Evolutionary conservation across 78 protist species (phyloP), one percentile per base, ranked within the genome.

Genomic region (Chrysochromulina tobinii): DNA sequence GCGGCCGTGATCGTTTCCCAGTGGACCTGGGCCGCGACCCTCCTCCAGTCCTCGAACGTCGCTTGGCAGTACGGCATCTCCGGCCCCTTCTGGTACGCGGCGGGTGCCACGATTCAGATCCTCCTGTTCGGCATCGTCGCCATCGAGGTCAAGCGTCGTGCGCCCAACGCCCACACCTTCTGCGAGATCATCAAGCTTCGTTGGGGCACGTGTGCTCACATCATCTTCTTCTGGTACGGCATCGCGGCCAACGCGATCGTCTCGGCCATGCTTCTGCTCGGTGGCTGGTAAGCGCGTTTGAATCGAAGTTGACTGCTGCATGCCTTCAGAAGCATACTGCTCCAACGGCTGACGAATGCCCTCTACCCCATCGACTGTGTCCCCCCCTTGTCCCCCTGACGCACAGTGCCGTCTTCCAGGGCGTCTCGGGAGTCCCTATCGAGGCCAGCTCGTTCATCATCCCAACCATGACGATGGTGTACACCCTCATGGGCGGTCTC

Each of bases 1-100:
- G 92, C 92, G n/a, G 9, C 88, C 4, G 87, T n/a, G 9, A 81
- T 90, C 81, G 93, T 90, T 5, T 90, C 93, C 27, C 53, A 59
- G 67, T 90, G 93, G 93, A 90, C 93, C 18, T 90, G 93, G 93
- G 93, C 93, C 17, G 93, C 93, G 7, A 90, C 93, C 15, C 89
- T 90, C 5, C 89, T 90, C 55, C 93, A 90, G 89, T 90, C 93
- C 5, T 81, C 89, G 55, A 54, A 38, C 50, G 93, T 90, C 58
- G 93, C 93, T 21, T 90, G 18, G 27, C 7, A 3, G 57, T 81
- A 90, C 48, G 93, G 93, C 54, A 58, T 90, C n/a, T 90, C 93
- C n/a, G 93, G 93, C 69, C 93, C 93, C n/a, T 90, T 81, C 68
- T 90, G 93, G 93, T 90, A 90, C 38, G 93, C 93, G 7, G 58